Evolutionary conservation across 2,329 filamentous ascomycete species (phyloP).

Genomic region (Sarocladium brachiariae): DNA sequence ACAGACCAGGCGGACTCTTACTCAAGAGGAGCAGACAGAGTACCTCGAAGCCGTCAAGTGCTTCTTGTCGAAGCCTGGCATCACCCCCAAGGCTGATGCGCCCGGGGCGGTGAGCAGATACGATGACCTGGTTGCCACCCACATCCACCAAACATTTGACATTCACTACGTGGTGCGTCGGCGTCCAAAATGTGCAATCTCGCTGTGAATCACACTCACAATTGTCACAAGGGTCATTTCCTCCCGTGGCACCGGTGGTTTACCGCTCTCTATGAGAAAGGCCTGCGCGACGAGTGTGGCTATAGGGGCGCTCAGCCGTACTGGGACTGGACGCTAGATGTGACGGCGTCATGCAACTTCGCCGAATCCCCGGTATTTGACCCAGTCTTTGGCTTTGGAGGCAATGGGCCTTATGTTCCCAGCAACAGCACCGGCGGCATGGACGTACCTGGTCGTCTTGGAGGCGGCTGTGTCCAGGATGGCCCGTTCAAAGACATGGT

Average conservation of each 20-base stretch:
- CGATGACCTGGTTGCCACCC: slow-evolving; percentile 43
- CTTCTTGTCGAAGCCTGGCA: slow-evolving; percentile 30
- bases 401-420: slow-evolving; percentile 4
- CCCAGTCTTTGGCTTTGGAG: slow-evolving; percentile 27
- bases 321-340: slow-evolving; percentile 14
- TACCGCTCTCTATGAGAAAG: slow-evolving; percentile 18
- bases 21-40: slow-evolving; percentile 19
- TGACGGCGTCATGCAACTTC: slow-evolving; percentile 11
- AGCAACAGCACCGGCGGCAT: slow-evolving; percentile 12
- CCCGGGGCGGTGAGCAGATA: slow-evolving; percentile 37
- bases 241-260: slow-evolving; percentile 16
- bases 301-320: slow-evolving; percentile 19
- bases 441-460: slow-evolving; percentile 14
- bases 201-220: not conserved
- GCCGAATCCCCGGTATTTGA: slow-evolving; percentile 4
- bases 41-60: slow-evolving; percentile 41
- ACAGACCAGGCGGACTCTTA: slow-evolving; percentile 18
- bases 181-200: not conserved
- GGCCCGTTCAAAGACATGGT: slow-evolving; percentile 18
- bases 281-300: slow-evolving; percentile 16
- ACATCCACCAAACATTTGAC: slow-evolving; percentile 37
- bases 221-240: too few relatives aligned
- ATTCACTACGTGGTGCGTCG: slow-evolving; percentile 30
- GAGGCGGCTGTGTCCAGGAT: slow-evolving; percentile 18
- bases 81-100: slow-evolving; percentile 25